Evolutionary conservation across 139 green algal genomes (phyloP).

Genomic region (Chlamydomonas applanata): DNA sequence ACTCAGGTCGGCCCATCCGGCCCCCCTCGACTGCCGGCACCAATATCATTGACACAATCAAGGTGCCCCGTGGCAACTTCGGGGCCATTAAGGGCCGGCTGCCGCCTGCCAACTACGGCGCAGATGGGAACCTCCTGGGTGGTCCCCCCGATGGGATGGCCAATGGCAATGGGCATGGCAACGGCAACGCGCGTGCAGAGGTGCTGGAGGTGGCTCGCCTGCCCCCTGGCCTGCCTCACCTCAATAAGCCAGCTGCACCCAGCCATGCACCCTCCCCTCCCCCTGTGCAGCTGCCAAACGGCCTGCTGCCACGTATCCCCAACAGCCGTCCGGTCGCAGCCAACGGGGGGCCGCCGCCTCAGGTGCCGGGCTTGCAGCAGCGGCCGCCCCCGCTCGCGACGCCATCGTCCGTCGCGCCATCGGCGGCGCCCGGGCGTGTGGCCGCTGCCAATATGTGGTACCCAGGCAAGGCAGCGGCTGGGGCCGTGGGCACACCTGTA

Average conservation of each 20-base stretch:
- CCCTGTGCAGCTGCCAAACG: neutral
- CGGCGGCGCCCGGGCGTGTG: no score
- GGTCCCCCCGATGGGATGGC: no score
- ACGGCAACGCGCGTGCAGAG: neutral
- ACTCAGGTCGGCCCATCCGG: neutral
- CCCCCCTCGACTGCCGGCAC: constrained; percentile 29
- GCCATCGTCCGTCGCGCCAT: no score
- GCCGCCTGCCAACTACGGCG: constrained; percentile 41
- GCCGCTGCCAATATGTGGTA: constrained; percentile 2
- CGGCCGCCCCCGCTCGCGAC: no score
- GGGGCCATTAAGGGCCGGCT: constrained; percentile 44
- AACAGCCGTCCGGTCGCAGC: no score
- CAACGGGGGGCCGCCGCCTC: no score
- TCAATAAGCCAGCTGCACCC: neutral
- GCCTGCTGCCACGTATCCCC: neutral
- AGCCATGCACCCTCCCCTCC: no score
- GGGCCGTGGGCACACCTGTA: neutral
- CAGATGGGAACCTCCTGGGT: constrained; percentile 8
- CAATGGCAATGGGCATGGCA: no score
- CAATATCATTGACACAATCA: constrained; percentile 50
- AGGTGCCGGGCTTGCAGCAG: no score
- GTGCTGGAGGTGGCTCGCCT: constrained; percentile 2
- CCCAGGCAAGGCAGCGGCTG: neutral
- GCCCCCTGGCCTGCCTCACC: neutral
- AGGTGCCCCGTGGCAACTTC: constrained; percentile 50